A percentile compares a stretch with the other conserved stretches of the same genome.
phyloP scores from a whole-genome alignment of 805 yeast species.

The Kazachstania viticola region DNA sequence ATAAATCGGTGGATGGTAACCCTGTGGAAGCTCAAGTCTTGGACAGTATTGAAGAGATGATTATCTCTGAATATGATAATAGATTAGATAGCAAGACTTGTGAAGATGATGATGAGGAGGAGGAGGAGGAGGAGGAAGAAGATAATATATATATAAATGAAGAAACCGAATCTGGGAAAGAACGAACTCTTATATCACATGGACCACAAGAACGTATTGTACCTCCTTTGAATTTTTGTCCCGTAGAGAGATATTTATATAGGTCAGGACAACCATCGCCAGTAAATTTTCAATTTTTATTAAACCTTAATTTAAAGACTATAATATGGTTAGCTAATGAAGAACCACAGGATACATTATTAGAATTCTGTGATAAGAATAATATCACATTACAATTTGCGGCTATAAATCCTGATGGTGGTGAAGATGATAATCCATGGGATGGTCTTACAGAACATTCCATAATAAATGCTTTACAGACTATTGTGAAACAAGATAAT shows the following conservation, averaged over 20 bases:
- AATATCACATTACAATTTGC: conserved; percentile 71
- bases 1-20: too few relatives aligned
- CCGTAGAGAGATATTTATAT: conserved; percentile 79
- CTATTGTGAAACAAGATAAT: conserved; percentile 58
- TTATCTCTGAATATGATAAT: too few relatives aligned
- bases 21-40: too few relatives aligned
- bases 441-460: conserved; percentile 82
- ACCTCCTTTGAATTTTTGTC: conserved; percentile 92
- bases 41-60: too few relatives aligned
- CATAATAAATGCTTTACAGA: conserved; percentile 65
- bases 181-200: conserved; percentile 27
- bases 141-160: conserved; percentile 22
- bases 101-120: conserved; percentile 10
- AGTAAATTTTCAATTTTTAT: conserved; percentile 79
- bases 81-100: too few relatives aligned
- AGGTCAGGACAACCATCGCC: conserved; percentile 92
- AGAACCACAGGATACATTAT: conserved; percentile 82
- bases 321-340: conserved; percentile 93
- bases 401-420: conserved; percentile 68
- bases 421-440: conserved; percentile 78
- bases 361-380: conserved; percentile 67
- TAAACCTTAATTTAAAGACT: conserved; percentile 61
- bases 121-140: conserved; percentile 22
- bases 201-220: conserved; percentile 63
- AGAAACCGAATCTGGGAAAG: conserved; percentile 23